These are phyloP conservation scores for Pseudohalonectria lignicola DNA, from an alignment of 2,329 filamentous ascomycete species.

Conservation along the genomic window DNA sequence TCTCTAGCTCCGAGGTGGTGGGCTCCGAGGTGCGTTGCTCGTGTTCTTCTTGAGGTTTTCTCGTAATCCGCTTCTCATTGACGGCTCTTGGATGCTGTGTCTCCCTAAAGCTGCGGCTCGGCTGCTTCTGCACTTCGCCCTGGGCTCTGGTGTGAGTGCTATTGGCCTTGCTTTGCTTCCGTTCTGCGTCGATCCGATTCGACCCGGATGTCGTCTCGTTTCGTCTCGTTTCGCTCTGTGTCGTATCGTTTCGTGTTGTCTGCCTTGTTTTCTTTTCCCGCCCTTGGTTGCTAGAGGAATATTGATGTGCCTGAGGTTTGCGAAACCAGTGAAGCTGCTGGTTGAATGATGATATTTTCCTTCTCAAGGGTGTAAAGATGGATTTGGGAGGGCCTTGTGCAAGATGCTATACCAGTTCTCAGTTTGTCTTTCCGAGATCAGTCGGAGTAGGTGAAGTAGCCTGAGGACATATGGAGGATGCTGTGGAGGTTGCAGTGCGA, in stretches of 20 bases:
- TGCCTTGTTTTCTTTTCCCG: neutral
- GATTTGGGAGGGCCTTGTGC: too few species aligned
- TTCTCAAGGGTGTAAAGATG: neutral
- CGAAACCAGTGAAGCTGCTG: too few species aligned
- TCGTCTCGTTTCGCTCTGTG: too few species aligned
- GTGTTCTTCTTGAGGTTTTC: neutral
- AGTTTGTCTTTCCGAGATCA: neutral
- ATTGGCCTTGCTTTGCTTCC: neutral
- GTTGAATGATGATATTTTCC: too few species aligned
- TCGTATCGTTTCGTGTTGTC: neutral
- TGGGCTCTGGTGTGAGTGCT: neutral
- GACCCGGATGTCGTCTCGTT: neutral
- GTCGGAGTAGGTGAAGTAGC: neutral
- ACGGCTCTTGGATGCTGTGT: neutral
- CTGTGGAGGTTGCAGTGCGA: neutral
- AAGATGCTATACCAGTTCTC: too few species aligned
- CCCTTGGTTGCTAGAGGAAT: neutral
- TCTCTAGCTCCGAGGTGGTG: too few species aligned
- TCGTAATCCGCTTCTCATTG: neutral
- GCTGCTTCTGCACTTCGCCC: neutral
- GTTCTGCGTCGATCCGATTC: neutral
- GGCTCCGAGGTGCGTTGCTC: neutral
- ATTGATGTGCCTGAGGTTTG: neutral
- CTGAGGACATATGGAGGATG: too few species aligned
- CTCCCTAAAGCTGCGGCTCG: neutral